Evolutionary conservation across 192 early-diverging fungal species (phyloP).

Genomic region (Entophlyctis luteolus): DNA sequence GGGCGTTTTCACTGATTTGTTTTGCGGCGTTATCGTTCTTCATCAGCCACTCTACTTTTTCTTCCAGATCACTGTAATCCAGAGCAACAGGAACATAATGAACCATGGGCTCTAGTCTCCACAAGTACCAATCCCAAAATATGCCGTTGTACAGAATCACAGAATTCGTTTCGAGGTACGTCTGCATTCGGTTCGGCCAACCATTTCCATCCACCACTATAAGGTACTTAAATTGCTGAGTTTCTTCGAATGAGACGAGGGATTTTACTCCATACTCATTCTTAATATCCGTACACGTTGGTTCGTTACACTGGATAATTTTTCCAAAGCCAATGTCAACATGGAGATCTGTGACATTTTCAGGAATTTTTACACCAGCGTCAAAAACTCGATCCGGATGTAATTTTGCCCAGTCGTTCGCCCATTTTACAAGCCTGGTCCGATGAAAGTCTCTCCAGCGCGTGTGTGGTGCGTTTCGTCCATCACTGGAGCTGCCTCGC

Average conservation of each 20-base stretch:
- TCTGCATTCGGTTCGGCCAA: not conserved
- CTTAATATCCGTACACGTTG: not conserved
- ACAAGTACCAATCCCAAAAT: conserved; percentile 7
- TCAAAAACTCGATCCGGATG: not conserved
- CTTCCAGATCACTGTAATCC: conserved; percentile 23
- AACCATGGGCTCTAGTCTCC: conserved; percentile 5
- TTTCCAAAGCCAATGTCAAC: not conserved
- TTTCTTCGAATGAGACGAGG: conserved; percentile 13
- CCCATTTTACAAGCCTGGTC: not conserved
- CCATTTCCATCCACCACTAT: conserved; percentile 13
- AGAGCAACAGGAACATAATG: conserved; percentile 21
- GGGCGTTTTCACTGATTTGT: conserved; percentile 6
- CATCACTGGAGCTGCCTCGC: not conserved
- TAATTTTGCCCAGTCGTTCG: not conserved
- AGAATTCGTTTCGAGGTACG: conserved; percentile 4
- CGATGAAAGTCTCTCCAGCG: not conserved
- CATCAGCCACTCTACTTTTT: conserved; percentile 14
- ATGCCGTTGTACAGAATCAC: conserved; percentile 15
- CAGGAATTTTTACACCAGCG: not conserved
- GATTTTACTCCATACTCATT: not conserved
- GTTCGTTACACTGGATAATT: not conserved
- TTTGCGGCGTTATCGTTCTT: conserved; percentile 1
- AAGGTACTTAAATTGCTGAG: conserved; percentile 13
- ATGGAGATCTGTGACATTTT: too few species aligned
- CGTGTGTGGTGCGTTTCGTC: not conserved